A percentile compares a stretch with the other conserved stretches of the same genome.
Conservation (phyloP, 257 asterid genomes). For the Nicotiana otophora region DNA sequence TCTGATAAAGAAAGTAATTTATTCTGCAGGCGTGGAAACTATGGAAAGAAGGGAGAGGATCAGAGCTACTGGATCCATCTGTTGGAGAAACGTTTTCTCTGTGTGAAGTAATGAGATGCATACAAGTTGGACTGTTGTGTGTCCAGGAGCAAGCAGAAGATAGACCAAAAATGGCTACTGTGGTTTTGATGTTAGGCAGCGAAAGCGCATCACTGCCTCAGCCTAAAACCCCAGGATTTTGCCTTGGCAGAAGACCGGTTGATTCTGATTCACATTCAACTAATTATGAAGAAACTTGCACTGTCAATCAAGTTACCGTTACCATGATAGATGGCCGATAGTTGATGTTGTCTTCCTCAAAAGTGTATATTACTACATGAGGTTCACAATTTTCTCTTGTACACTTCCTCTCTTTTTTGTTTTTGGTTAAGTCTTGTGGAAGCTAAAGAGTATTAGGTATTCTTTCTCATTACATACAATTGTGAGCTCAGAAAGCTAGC, state of each 20-base stretch:
- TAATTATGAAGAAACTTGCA: constrained; percentile 48
- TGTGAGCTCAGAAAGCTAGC: background rate
- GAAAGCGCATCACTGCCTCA: constrained; percentile 46
- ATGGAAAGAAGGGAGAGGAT: constrained; percentile 47
- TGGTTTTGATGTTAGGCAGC: constrained; percentile 52
- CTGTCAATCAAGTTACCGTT: constrained; percentile 50
- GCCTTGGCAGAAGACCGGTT: constrained; percentile 39
- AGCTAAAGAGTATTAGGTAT: background rate
- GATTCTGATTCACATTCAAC: constrained; percentile 36
- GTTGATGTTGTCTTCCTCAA: background rate
- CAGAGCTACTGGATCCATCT: constrained; percentile 45
- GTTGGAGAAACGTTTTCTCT: constrained; percentile 31
- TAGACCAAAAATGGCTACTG: constrained; percentile 64
- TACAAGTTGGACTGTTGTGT: constrained; percentile 65
- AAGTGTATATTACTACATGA: constrained; percentile 4
- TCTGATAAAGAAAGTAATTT: background rate
- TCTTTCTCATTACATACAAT: background rate
- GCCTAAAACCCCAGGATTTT: constrained; percentile 66
- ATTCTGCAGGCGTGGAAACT: constrained; percentile 59
- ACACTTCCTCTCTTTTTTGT: background rate
- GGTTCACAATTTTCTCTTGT: constrained; percentile 11
- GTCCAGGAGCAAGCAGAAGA: constrained; percentile 73
- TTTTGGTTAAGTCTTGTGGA: background rate
- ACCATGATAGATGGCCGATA: constrained; percentile 55
- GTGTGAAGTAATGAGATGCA: constrained; percentile 57